Evolutionary conservation across 1,139 yeast species (phyloP).

Genomic region (Sugiyamaella japonica): DNA sequence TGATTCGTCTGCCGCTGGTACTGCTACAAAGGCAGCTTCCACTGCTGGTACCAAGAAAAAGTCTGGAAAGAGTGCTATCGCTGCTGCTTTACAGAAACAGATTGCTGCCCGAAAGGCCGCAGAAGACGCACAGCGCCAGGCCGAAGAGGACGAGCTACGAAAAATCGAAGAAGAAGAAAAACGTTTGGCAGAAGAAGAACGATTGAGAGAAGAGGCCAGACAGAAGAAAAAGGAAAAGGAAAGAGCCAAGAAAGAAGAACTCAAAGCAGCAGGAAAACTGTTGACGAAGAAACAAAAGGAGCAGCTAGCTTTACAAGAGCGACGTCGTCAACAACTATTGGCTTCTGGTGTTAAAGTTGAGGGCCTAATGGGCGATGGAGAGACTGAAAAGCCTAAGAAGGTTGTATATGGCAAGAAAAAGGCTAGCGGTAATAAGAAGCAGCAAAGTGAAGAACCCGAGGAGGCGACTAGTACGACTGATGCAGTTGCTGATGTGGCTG

Average conservation of each 20-base stretch:
- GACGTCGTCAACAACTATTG: slow-evolving; percentile 83
- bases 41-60: slow-evolving; percentile 38
- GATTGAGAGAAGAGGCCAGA: slow-evolving; percentile 68
- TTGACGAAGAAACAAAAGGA: slow-evolving; percentile 91
- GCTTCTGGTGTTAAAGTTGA: slow-evolving; percentile 74
- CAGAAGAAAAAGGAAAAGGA: slow-evolving; percentile 70
- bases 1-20: slow-evolving; percentile 20
- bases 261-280: slow-evolving; percentile 84
- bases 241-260: slow-evolving; percentile 81
- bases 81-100: slow-evolving; percentile 62
- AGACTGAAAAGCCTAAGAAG: slow-evolving; percentile 60
- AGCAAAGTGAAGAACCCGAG: slow-evolving; percentile 31
- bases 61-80: slow-evolving; percentile 40
- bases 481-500: slow-evolving; percentile 40
- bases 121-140: slow-evolving; percentile 67
- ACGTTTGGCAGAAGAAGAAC: slow-evolving; percentile 52
- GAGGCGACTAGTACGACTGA: slow-evolving; percentile 44
- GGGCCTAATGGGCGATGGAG: slow-evolving; percentile 52
- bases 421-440: slow-evolving; percentile 41
- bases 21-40: slow-evolving; percentile 39
- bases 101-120: slow-evolving; percentile 81
- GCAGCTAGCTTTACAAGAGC: slow-evolving; percentile 81
- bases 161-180: slow-evolving; percentile 64
- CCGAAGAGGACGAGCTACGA: slow-evolving; percentile 57
- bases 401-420: slow-evolving; percentile 77